These are phyloP conservation scores for Penicillium daleae DNA, from an alignment of 495 filamentous ascomycete species.

Conservation along the genomic window DNA sequence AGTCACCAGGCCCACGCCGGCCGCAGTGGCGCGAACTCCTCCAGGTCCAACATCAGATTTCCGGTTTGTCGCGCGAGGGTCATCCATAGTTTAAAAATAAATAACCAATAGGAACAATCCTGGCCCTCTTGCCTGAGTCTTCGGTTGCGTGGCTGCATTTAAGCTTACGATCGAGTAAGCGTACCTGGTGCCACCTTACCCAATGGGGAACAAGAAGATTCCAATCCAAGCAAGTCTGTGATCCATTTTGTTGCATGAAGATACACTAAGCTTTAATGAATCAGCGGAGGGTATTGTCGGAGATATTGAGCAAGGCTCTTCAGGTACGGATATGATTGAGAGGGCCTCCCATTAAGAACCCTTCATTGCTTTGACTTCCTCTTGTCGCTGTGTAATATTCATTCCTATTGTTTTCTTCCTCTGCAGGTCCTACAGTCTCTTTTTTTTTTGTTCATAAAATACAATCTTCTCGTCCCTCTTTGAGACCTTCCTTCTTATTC, in stretches of 20 bases:
- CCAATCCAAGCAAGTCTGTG: background rate
- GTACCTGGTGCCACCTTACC: background rate
- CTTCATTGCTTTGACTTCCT: background rate
- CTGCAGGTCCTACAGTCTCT: background rate
- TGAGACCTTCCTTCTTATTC: background rate
- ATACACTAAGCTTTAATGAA: background rate
- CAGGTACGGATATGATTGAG: background rate
- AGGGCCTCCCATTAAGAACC: background rate
- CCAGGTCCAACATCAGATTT: background rate
- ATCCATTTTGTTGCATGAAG: background rate
- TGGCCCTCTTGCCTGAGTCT: background rate
- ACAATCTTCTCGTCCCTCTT: background rate
- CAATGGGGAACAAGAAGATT: background rate
- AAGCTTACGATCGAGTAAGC: background rate
- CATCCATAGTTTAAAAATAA: background rate
- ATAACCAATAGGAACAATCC: background rate
- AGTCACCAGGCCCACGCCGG: background rate
- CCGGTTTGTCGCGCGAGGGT: background rate
- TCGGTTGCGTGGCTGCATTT: constrained; percentile 1
- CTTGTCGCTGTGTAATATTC: background rate
- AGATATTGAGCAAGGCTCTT: background rate
- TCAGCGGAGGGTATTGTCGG: background rate
- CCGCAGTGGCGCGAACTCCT: background rate
- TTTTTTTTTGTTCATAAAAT: background rate
- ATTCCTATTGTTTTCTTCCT: background rate